Percentiles rank a stretch among this genome's conserved stretches.
Conservation (phyloP, 2,329 filamentous ascomycete species). For the Scytalidium sp. region DNA sequence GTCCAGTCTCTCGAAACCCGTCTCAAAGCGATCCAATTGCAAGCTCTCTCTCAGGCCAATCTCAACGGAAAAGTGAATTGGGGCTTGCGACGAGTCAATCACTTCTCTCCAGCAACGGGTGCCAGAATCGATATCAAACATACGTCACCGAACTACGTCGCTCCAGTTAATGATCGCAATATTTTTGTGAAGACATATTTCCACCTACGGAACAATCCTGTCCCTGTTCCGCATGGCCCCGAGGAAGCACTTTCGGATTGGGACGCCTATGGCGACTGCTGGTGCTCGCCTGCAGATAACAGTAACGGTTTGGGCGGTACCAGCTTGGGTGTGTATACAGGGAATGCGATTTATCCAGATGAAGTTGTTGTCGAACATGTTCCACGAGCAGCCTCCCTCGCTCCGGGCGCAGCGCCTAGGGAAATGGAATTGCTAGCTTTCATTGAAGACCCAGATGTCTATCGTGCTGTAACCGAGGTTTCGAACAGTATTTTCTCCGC, state of each 20-base stretch:
- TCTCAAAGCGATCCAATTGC: conserved; percentile 14
- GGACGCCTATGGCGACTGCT: conserved; percentile 82
- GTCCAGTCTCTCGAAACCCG: neutral
- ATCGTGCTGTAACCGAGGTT: conserved; percentile 32
- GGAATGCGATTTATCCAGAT: conserved; percentile 58
- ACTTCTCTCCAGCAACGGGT: conserved; percentile 64
- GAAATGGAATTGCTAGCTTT: conserved; percentile 69
- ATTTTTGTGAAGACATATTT: conserved; percentile 18
- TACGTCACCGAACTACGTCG: conserved; percentile 57
- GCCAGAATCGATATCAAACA: conserved; percentile 58
- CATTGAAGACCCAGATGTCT: conserved; percentile 41
- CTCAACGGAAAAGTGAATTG: conserved; percentile 14
- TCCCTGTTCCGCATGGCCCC: conserved; percentile 33
- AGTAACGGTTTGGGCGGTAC: conserved; percentile 45
- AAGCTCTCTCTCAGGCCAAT: conserved; percentile 21
- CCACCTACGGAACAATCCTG: conserved; percentile 10
- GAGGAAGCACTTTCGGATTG: conserved; percentile 63
- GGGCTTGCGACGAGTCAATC: conserved; percentile 60
- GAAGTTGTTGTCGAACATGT: conserved; percentile 74
- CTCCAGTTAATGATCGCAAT: conserved; percentile 18
- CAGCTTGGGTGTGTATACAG: conserved; percentile 62
- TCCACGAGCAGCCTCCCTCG: conserved; percentile 55
- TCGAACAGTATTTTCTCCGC: conserved; percentile 32
- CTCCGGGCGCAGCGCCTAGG: conserved; percentile 60
- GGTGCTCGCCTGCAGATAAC: conserved; percentile 63